These are phyloP conservation scores for Serendipita sp. DNA, from an alignment of 768 basidiomycete species.

Conservation along the genomic window DNA sequence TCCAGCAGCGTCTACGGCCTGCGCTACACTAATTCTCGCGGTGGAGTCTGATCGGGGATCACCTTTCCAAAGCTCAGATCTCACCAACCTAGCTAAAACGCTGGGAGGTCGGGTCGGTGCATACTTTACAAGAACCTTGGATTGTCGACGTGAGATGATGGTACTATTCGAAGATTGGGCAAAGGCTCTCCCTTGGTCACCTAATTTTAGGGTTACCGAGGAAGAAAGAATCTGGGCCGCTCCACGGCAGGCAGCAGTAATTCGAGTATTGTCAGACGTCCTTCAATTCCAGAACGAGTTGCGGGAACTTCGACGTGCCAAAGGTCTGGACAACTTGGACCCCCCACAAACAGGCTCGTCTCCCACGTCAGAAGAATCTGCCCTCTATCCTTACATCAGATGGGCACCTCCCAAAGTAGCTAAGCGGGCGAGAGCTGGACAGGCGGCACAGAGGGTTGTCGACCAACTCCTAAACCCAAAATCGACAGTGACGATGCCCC, in stretches of 20 bases:
- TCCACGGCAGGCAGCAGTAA: neutral
- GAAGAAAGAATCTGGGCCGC: neutral
- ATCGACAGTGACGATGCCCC: neutral
- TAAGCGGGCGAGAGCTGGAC: neutral
- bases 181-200: neutral
- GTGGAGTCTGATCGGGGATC: conserved; percentile 42
- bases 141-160: neutral
- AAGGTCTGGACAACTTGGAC: neutral
- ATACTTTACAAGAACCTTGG: neutral
- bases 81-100: neutral
- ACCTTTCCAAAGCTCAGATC: neutral
- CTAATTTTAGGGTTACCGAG: neutral
- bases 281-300: neutral
- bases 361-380: neutral
- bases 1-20: conserved; percentile 37
- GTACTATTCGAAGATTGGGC: neutral
- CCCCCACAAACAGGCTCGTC: neutral
- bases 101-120: neutral
- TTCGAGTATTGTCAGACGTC: neutral
- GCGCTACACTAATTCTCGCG: conserved; percentile 52
- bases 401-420: neutral
- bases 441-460: neutral
- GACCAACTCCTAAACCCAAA: neutral
- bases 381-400: neutral
- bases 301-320: neutral